A percentile compares a stretch with the other conserved stretches of the same genome.
Evolutionary conservation across 805 yeast species (phyloP).

Genomic region (Candida boidinii): DNA sequence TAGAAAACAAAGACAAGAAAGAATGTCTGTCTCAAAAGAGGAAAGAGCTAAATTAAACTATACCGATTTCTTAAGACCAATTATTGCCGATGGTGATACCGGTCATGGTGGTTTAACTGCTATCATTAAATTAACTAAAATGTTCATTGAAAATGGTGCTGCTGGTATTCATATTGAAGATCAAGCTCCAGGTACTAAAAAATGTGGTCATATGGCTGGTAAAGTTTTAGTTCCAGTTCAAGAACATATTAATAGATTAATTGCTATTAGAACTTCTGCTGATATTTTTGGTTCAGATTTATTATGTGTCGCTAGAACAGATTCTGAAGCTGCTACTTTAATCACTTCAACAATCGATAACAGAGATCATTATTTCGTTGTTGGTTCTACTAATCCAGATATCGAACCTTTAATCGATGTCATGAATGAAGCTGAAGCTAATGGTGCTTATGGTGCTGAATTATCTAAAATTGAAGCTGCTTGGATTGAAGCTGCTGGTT

Average conservation of each 20-base stretch:
- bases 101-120: slow-evolving; percentile 99
- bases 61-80: slow-evolving; percentile 87
- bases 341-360: slow-evolving; percentile 89
- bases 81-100: slow-evolving; percentile 96
- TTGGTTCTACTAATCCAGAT: slow-evolving; percentile 85
- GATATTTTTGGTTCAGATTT: slow-evolving; percentile 86
- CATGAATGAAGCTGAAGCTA: slow-evolving; percentile 72
- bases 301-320: slow-evolving; percentile 89
- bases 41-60: slow-evolving; percentile 66
- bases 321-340: slow-evolving; percentile 95
- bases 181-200: slow-evolving; percentile 98
- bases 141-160: slow-evolving; percentile 96
- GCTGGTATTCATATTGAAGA: slow-evolving; percentile 99
- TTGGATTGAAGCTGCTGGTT: slow-evolving; percentile 77
- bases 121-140: slow-evolving; percentile 86
- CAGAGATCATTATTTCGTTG: slow-evolving; percentile 88
- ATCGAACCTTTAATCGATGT: slow-evolving; percentile 65
- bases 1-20: slow-evolving; percentile 87
- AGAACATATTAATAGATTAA: slow-evolving; percentile 91
- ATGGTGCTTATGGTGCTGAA: slow-evolving; percentile 63
- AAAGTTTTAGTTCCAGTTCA: slow-evolving; percentile 95
- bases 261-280: slow-evolving; percentile 91
- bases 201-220: slow-evolving; percentile 99
- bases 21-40: slow-evolving; percentile 50
- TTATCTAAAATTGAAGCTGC: slow-evolving; percentile 69